Percentiles rank a stretch among this genome's conserved stretches.
Evolutionary conservation across 164 flowering plant species (phyloP).

Genomic region (Piper longum): DNA sequence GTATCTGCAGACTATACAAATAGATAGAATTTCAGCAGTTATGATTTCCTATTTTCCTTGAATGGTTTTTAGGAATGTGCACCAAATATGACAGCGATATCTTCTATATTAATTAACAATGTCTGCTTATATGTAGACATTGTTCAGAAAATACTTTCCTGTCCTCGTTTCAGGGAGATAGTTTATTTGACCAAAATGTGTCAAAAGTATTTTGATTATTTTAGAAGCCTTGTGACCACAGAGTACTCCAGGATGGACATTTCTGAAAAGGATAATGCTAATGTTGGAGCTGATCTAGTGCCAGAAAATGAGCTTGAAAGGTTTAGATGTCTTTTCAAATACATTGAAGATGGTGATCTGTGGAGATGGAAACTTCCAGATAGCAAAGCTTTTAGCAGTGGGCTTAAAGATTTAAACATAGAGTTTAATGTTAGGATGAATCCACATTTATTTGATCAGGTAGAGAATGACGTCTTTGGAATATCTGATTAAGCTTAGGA

Average conservation of each 20-base stretch:
- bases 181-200: neutral
- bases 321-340: slow-evolving; percentile 37
- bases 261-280: neutral
- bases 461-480: slow-evolving; percentile 2
- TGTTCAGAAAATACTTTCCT: neutral
- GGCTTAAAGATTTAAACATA: slow-evolving; percentile 59
- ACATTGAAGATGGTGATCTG: slow-evolving; percentile 73
- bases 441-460: slow-evolving; percentile 55
- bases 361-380: slow-evolving; percentile 73
- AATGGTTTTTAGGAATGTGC: neutral
- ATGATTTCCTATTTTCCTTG: neutral
- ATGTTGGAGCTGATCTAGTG: slow-evolving; percentile 5
- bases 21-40: no score
- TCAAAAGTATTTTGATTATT: slow-evolving; percentile 49
- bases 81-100: no score
- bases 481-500: no score
- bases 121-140: no score
- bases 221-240: slow-evolving; percentile 18
- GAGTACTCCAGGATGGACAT: slow-evolving; percentile 16
- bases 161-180: slow-evolving; percentile 6
- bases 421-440: slow-evolving; percentile 34
- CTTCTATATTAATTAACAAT: no score
- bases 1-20: no score
- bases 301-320: slow-evolving; percentile 21
- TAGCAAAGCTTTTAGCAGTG: slow-evolving; percentile 77